These are phyloP conservation scores for Tricholoma furcatifolium DNA, from an alignment of 768 basidiomycete genomes.

Conservation along the genomic window DNA sequence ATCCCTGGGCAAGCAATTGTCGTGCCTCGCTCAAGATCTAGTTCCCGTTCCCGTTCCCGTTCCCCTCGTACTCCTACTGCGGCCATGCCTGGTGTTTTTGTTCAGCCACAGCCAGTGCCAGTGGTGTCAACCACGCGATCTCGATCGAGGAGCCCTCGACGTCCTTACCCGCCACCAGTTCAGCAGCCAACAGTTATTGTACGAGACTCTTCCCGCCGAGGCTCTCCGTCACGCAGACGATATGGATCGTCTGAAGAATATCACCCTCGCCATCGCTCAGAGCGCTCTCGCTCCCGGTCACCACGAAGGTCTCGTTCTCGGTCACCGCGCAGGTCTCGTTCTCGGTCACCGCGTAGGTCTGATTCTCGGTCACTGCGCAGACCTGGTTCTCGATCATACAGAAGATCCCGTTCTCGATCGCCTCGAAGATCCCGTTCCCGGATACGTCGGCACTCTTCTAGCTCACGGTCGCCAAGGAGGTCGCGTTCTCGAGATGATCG, in stretches of 20 bases:
- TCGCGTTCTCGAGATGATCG: not conserved
- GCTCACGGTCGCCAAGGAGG: slow-evolving; percentile 9
- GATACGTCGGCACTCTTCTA: not conserved
- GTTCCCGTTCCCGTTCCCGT: slow-evolving; percentile 1
- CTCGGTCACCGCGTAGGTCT: not conserved
- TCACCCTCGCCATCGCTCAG: too few relatives aligned
- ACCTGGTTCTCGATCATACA: not conserved
- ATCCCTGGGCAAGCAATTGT: not conserved
- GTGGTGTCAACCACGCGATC: not conserved
- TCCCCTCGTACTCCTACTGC: too few relatives aligned
- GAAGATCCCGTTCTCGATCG: slow-evolving; percentile 19
- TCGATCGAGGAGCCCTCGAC: not conserved
- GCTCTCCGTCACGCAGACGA: too few relatives aligned
- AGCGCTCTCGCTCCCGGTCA: too few relatives aligned
- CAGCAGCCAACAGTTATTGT: too few relatives aligned
- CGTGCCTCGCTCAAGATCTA: slow-evolving; percentile 6
- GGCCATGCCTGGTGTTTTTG: too few relatives aligned
- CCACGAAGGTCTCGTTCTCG: slow-evolving; percentile 6
- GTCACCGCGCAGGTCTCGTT: slow-evolving; percentile 23
- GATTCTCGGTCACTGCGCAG: not conserved
- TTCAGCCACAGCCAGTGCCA: too few relatives aligned
- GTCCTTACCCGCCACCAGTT: too few relatives aligned
- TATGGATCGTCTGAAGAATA: too few relatives aligned
- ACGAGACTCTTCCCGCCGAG: too few relatives aligned
- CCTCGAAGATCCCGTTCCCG: slow-evolving; percentile 6